These are phyloP conservation scores for Gelatoporia subvermispora DNA, from an alignment of 768 basidiomycete species.

Conservation along the genomic window DNA sequence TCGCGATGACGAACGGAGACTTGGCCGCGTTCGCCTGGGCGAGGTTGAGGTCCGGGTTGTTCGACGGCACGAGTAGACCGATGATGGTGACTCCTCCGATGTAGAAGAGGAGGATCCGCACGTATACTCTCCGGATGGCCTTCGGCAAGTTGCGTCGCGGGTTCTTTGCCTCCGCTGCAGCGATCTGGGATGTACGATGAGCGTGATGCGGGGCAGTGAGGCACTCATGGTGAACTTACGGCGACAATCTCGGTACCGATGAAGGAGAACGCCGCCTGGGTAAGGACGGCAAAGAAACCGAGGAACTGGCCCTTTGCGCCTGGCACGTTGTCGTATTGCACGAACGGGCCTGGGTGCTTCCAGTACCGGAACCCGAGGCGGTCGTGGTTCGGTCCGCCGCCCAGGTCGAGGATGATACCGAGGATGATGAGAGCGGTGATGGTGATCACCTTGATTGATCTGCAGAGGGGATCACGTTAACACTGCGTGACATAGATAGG, in stretches of 20 bases:
- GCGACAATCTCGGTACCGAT: conserved; percentile 95
- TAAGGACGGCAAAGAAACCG: conserved; percentile 64
- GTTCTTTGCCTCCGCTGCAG: conserved; percentile 86
- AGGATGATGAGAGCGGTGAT: conserved; percentile 57
- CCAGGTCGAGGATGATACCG: conserved; percentile 72
- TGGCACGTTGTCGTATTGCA: conserved; percentile 58
- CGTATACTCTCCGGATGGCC: conserved; percentile 56
- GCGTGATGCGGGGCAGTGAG: neutral
- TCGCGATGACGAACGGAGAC: conserved; percentile 91
- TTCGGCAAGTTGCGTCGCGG: conserved; percentile 64
- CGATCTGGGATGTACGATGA: conserved; percentile 44
- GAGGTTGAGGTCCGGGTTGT: conserved; percentile 49
- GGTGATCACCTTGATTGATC: conserved; percentile 86
- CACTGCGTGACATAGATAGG: neutral
- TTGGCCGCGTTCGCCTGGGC: conserved; percentile 52
- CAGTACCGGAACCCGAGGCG: conserved; percentile 71
- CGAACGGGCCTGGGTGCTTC: conserved; percentile 86
- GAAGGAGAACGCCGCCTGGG: conserved; percentile 88
- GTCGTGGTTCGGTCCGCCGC: conserved; percentile 82
- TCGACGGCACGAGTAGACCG: conserved; percentile 78
- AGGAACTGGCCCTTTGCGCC: conserved; percentile 63
- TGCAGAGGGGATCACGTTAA: conserved; percentile 1
- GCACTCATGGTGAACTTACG: conserved; percentile 35
- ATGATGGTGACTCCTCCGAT: conserved; percentile 65
- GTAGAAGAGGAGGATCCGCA: conserved; percentile 71